These are phyloP conservation scores for Cyclotella sp. DNA, from an alignment of 108 stramenopile species.

Conservation along the genomic window DNA sequence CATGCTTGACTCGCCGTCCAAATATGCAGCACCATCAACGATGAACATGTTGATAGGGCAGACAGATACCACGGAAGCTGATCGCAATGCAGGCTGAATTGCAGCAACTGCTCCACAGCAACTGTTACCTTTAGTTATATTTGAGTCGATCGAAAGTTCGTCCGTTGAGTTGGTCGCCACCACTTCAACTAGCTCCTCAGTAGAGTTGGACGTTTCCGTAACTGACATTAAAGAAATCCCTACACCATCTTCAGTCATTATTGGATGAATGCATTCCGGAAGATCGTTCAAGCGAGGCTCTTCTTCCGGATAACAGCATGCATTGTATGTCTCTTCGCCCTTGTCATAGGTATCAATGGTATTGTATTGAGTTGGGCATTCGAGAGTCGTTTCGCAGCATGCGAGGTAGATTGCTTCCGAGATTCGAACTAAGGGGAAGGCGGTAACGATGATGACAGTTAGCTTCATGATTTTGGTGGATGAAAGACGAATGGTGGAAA, in stretches of 20 bases:
- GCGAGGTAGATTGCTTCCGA: slow-evolving; percentile 5
- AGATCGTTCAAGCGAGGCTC: not conserved
- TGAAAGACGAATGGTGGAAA: no score
- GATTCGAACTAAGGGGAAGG: not conserved
- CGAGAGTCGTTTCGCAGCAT: not conserved
- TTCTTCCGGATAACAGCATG: slow-evolving; percentile 5
- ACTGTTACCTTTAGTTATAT: not conserved
- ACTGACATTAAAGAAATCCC: not conserved
- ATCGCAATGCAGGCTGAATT: not conserved
- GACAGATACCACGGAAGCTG: not conserved
- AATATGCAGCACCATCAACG: not conserved
- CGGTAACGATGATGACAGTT: not conserved
- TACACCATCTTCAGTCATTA: slow-evolving; percentile 1
- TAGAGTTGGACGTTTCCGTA: not conserved
- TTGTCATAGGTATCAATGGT: not conserved
- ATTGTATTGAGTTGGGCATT: not conserved
- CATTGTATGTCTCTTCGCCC: slow-evolving; percentile 1
- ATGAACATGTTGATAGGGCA: not conserved
- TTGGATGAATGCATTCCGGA: slow-evolving; percentile 6
- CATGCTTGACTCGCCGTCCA: not conserved
- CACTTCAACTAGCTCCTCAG: not conserved
- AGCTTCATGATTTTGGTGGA: not conserved
- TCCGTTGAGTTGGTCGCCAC: not conserved
- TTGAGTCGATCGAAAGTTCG: not conserved
- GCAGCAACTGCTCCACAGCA: not conserved